These are phyloP conservation scores for Globisporangium nunn DNA, from an alignment of 352 stramenopile genomes.

Conservation along the genomic window DNA sequence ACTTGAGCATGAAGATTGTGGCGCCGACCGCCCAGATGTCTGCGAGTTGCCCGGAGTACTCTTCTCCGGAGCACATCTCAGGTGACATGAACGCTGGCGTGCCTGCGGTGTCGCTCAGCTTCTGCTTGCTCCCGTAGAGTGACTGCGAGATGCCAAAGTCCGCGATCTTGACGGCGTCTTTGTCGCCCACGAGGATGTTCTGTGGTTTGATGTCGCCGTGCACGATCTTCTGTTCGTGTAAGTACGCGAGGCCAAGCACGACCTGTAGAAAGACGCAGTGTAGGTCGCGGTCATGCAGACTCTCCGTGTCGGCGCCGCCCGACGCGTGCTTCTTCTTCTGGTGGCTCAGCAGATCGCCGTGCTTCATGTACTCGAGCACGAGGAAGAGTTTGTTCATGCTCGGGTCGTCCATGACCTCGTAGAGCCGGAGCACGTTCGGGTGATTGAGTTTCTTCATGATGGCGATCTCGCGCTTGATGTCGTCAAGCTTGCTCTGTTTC, in stretches of 20 bases:
- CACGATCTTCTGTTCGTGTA: conserved; percentile 82
- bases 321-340: conserved; percentile 62
- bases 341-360: conserved; percentile 64
- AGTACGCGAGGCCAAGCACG: conserved; percentile 84
- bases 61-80: conserved; percentile 86
- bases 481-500: conserved; percentile 73
- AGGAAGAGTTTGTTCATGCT: conserved; percentile 94
- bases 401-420: conserved; percentile 95
- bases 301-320: conserved; percentile 17
- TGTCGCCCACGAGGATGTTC: conserved; percentile 83
- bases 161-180: conserved; percentile 88
- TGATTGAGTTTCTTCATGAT: conserved; percentile 97
- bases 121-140: conserved; percentile 73
- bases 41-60: conserved; percentile 79
- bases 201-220: conserved; percentile 86
- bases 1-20: conserved; percentile 87
- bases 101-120: conserved; percentile 70
- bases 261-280: conserved; percentile 72
- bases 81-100: conserved; percentile 92
- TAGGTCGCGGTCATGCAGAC: conserved; percentile 57
- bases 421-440: conserved; percentile 91
- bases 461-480: conserved; percentile 93
- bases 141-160: conserved; percentile 90
- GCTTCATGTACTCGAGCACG: conserved; percentile 95
- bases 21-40: conserved; percentile 90